Conservation (phyloP, 148 eudicot species). For the Spergularia marina region DNA sequence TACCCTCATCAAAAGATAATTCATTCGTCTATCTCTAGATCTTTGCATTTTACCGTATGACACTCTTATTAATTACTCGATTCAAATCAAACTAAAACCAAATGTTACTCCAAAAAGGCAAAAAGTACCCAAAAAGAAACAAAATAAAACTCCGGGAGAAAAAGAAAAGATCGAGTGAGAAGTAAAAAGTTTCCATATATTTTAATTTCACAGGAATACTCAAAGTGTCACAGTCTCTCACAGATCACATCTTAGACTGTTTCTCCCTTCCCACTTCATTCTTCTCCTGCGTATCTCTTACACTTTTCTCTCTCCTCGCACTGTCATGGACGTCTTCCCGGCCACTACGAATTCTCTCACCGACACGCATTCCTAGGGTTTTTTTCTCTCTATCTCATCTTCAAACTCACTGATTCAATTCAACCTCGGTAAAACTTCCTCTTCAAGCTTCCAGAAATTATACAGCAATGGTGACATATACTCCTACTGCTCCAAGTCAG, state of each 20-base stretch:
- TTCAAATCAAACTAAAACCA: too few relatives aligned
- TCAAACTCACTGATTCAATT: background rate
- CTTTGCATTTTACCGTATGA: too few relatives aligned
- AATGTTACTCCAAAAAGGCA: too few relatives aligned
- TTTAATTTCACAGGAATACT: too few relatives aligned
- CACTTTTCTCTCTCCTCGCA: background rate
- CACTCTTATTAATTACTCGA: too few relatives aligned
- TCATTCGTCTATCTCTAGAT: too few relatives aligned
- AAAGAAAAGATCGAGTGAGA: too few relatives aligned
- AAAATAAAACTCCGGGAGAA: too few relatives aligned
- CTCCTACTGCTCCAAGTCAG: constrained; percentile 26
- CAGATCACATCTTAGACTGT: background rate
- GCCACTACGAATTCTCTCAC: background rate
- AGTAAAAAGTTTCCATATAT: too few relatives aligned
- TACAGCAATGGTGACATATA: constrained; percentile 8
- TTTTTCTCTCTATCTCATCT: constrained; percentile 19
- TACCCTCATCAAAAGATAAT: too few relatives aligned
- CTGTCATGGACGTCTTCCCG: background rate
- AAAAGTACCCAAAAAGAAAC: too few relatives aligned
- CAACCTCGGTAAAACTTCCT: background rate
- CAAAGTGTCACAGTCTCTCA: too few relatives aligned
- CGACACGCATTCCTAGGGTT: constrained; percentile 23
- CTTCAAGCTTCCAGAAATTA: background rate
- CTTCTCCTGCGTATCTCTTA: background rate
- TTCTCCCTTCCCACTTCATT: background rate